These are phyloP conservation scores for Coemansia sp. DNA, from an alignment of 192 early-diverging fungal genomes.

Conservation along the genomic window DNA sequence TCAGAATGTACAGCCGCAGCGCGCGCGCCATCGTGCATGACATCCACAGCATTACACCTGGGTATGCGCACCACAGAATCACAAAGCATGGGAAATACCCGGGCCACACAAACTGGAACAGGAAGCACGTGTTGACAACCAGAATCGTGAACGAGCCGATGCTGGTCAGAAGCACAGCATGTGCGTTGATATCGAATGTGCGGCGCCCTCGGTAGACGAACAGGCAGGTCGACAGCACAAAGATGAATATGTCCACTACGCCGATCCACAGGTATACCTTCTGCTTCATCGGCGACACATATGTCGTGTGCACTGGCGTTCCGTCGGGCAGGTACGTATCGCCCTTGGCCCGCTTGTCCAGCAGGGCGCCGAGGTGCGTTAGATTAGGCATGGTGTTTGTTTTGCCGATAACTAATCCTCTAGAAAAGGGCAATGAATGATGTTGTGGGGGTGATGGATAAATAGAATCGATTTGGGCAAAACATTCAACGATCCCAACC, in stretches of 20 bases:
- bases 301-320: constrained; percentile 27
- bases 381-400: constrained; percentile 9
- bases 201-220: constrained; percentile 54
- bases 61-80: constrained; percentile 52
- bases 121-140: constrained; percentile 52
- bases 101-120: constrained; percentile 56
- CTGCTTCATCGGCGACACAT: constrained; percentile 18
- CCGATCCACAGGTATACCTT: constrained; percentile 52
- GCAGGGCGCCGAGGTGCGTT: background rate
- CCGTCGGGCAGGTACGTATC: constrained; percentile 37
- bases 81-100: constrained; percentile 55
- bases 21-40: constrained; percentile 53
- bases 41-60: constrained; percentile 56
- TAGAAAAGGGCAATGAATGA: background rate
- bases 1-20: constrained; percentile 51
- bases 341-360: constrained; percentile 6
- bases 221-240: constrained; percentile 37
- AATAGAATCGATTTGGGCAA: too few relatives aligned
- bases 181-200: constrained; percentile 44
- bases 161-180: constrained; percentile 51
- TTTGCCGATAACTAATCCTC: background rate
- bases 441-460: background rate
- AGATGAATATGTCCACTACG: constrained; percentile 46
- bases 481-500: too few relatives aligned
- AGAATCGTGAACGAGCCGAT: constrained; percentile 51